Conservation (phyloP, 148 eudicot genomes). For the Fagopyrum homotropicum region DNA sequence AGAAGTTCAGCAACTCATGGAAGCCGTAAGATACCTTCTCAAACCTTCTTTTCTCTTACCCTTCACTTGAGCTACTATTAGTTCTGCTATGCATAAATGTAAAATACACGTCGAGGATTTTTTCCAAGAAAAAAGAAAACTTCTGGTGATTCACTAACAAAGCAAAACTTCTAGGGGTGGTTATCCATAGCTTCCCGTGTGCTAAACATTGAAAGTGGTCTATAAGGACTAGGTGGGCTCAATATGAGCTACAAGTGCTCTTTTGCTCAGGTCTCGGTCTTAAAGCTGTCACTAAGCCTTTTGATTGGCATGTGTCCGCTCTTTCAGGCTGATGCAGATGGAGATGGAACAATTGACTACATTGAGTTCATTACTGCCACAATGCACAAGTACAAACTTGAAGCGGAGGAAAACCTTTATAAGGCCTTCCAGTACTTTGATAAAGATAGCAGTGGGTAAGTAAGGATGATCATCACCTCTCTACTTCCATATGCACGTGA, state of each 20-base stretch:
- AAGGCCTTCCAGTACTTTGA: conserved; percentile 77
- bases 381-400: conserved; percentile 84
- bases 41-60: not conserved
- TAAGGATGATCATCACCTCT: not conserved
- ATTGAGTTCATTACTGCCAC: conserved; percentile 83
- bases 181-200: no score
- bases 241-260: not conserved
- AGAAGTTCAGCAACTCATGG: conserved; percentile 86
- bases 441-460: conserved; percentile 74
- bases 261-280: not conserved
- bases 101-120: not conserved
- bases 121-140: no score
- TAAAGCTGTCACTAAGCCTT: not conserved
- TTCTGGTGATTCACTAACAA: no score
- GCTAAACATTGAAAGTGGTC: no score
- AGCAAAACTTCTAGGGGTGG: no score
- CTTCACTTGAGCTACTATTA: not conserved
- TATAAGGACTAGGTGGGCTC: not conserved
- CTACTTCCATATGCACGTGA: no score
- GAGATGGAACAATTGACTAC: conserved; percentile 90
- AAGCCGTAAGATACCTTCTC: conserved; percentile 51
- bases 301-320: not conserved
- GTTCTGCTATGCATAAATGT: not conserved
- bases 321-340: conserved; percentile 82
- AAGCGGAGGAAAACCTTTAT: conserved; percentile 68